A percentile compares a stretch with the other conserved stretches of the same genome.
Conservation (phyloP, 2,329 filamentous ascomycete species). For the Cladosporium sp. region DNA sequence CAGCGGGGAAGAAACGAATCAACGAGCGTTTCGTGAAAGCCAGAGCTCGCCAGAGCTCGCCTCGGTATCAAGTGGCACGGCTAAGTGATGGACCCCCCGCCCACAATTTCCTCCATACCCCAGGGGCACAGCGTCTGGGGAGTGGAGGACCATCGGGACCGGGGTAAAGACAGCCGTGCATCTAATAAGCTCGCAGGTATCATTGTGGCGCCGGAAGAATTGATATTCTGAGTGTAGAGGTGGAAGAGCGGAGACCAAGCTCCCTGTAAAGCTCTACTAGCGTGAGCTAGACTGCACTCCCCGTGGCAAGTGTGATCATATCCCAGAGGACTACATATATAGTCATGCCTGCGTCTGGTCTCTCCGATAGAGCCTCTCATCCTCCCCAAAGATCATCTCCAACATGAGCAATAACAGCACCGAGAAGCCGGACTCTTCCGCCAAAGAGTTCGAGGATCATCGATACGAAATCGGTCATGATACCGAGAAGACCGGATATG, state of each 20-base stretch:
- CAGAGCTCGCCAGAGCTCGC: not conserved
- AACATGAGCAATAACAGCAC: constrained; percentile 12
- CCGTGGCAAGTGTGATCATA: not conserved
- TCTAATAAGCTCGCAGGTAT: not conserved
- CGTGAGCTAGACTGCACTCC: not conserved
- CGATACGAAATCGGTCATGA: not conserved
- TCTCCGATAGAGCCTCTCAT: not conserved
- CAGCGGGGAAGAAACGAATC: constrained; percentile 14
- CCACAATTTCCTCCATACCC: constrained; percentile 7
- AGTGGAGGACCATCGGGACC: constrained; percentile 8
- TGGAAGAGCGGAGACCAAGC: not conserved
- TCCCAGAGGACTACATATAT: constrained; percentile 1
- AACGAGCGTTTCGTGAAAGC: not conserved
- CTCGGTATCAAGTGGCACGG: not conserved
- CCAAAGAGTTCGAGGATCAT: constrained; percentile 5
- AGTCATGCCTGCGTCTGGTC: constrained; percentile 4
- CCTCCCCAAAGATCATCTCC: constrained; percentile 15
- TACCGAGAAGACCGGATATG: constrained; percentile 15
- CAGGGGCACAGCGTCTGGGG: constrained; percentile 6
- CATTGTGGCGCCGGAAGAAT: not conserved
- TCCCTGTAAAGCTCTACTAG: not conserved
- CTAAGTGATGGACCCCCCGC: not conserved
- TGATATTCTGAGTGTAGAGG: not conserved
- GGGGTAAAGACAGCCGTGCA: not conserved
- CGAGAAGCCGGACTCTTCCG: constrained; percentile 18